Base-by-base conservation (phyloP, 352 stramenopile species). In the Phytopythium vexans region DNA sequence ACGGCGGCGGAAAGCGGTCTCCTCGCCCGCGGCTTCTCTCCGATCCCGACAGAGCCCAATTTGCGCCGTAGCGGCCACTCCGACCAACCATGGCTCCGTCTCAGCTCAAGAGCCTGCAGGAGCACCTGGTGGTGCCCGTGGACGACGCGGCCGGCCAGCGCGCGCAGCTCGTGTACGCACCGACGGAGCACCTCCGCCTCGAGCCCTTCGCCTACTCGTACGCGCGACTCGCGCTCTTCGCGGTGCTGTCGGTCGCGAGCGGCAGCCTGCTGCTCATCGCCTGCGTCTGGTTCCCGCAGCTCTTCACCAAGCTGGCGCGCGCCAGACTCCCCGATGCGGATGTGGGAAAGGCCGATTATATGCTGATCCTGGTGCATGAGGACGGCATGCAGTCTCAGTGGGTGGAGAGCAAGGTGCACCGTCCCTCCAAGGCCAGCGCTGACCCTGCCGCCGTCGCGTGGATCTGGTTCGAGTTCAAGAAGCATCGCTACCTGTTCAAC, bases 391-490 rank as follows among this genome's bases (percentile, higher is more conserved):
- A 62, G 4, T 69, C 74, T 33, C 67, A 62, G 21, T 82, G 64
- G 58, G 52, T 88, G 35, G 74, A 88, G 34, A 56, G 66, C 14
- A 37, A 21, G 0, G 63, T 78, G 12, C 54, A 73, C 48, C 70
- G 52, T 50, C 53, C 52, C 44, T 61, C 4, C 48, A 42, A 35
- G 11, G 3, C 4, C 7, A 11, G 7, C 21, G 52, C 50, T 6
- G 51, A 59, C 33, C 41, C 40, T 37, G 32, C 35, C 11, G 62
- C 58, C 45, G 46, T 58, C 7, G 11, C 43, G 34, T 75, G 67
- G 62, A 44, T 74, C 16, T 88, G 74, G 74, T 88, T 89, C 54
- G 74, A 83, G 55, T 89, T 82, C 60, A 88, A 88, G 66, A 83
- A 85, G 52, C 74, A 89, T 37, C 74, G 72, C 0, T 89, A 89